Percentiles rank a stretch among this genome's conserved stretches.
Conservation (phyloP, 305 asterid species). For the Plantago coronopus region DNA sequence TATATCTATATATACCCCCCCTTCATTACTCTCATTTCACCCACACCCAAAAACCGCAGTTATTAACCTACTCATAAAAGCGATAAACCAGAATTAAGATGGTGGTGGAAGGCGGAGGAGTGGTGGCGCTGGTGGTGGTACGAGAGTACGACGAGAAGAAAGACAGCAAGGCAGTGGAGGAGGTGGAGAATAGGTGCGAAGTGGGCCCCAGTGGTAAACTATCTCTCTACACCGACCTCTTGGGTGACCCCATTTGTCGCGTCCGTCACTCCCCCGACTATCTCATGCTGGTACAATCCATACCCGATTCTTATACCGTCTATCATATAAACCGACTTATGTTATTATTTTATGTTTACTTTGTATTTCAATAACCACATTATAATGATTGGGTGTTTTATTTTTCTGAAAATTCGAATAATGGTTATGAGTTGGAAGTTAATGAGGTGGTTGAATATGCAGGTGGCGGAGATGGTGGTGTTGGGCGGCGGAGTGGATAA, state of each 20-base stretch:
- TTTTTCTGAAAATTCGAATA: too few relatives aligned
- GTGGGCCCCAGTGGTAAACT: slow-evolving; percentile 74
- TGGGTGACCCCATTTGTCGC: slow-evolving; percentile 91
- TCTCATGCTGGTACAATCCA: slow-evolving; percentile 67
- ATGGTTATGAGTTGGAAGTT: too few relatives aligned
- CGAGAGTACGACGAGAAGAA: slow-evolving; percentile 57
- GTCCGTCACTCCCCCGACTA: slow-evolving; percentile 82
- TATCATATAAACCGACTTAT: too few relatives aligned
- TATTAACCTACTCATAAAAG: background rate
- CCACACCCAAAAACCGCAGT: background rate
- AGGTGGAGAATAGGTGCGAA: slow-evolving; percentile 72
- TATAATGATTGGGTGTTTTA: too few relatives aligned
- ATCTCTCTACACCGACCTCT: slow-evolving; percentile 71
- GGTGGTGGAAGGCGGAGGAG: slow-evolving; percentile 36
- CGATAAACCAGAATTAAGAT: background rate
- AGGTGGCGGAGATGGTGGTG: slow-evolving; percentile 83
- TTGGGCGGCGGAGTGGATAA: slow-evolving; percentile 31
- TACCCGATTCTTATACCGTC: too few relatives aligned
- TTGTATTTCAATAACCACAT: background rate
- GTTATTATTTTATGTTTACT: too few relatives aligned
- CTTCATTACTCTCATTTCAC: background rate
- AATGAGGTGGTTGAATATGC: background rate
- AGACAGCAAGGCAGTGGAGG: slow-evolving; percentile 58
- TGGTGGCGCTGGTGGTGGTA: slow-evolving; percentile 52
- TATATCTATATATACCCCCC: slow-evolving; percentile 24